Evolutionary conservation across 75 land plant species (phyloP).

Genomic region (Sequoia sempervirens): DNA sequence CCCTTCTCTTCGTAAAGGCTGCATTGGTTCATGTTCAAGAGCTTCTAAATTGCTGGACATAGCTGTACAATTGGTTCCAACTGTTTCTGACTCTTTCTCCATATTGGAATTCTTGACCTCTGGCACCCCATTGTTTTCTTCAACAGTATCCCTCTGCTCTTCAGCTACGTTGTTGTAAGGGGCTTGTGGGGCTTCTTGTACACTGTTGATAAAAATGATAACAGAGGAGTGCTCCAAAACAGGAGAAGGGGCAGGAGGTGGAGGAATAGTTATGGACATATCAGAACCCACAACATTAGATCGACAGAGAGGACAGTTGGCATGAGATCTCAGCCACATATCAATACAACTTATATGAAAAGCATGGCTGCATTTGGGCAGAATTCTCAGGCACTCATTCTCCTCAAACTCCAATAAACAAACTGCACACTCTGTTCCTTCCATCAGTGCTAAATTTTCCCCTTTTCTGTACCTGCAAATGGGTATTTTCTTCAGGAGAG

Average conservation of each 20-base stretch:
- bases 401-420: conserved; percentile 29
- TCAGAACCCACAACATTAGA: conserved; percentile 1
- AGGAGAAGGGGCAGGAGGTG: neutral
- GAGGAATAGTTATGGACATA: neutral
- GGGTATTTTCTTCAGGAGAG: conserved; percentile 12
- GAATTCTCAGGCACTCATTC: conserved; percentile 14
- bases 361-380: conserved; percentile 29
- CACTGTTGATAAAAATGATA: neutral
- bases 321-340: conserved; percentile 21
- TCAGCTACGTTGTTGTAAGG: neutral
- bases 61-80: neutral
- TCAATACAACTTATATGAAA: conserved; percentile 29
- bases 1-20: neutral
- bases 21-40: neutral
- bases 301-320: conserved; percentile 30
- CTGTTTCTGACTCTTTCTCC: neutral
- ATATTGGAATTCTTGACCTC: neutral
- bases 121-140: neutral
- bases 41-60: neutral
- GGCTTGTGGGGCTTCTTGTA: neutral
- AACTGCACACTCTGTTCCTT: conserved; percentile 20
- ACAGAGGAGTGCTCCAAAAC: neutral
- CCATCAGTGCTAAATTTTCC: neutral
- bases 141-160: neutral
- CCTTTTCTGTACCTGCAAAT: conserved; percentile 12